phyloP scores from a whole-genome alignment of 2,329 filamentous ascomycete genomes.

The Dactylellina leptospora region DNA sequence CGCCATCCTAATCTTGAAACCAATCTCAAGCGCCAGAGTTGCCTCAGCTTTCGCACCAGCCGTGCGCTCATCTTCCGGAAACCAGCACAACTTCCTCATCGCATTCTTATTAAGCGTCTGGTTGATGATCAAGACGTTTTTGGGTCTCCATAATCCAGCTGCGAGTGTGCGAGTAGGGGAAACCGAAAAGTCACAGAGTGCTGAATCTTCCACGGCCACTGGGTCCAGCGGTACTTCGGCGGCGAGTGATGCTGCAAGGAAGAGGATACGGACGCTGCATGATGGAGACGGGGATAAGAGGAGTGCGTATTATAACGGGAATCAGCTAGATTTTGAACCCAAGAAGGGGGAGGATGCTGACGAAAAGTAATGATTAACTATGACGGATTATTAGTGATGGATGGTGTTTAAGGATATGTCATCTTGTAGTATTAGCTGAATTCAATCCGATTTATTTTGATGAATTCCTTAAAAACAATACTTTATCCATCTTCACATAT shows the following conservation, averaged over 20 bases:
- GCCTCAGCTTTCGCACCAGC: constrained; percentile 29
- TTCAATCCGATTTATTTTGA: neutral
- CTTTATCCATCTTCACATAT: too few species aligned
- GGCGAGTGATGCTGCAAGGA: constrained; percentile 32
- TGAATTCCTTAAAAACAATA: too few species aligned
- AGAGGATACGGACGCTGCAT: constrained; percentile 48
- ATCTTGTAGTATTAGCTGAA: neutral
- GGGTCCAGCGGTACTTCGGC: constrained; percentile 9
- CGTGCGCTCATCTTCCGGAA: neutral
- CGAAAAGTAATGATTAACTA: neutral
- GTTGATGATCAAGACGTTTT: constrained; percentile 44
- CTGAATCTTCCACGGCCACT: neutral
- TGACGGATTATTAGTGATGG: neutral
- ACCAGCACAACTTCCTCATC: constrained; percentile 44
- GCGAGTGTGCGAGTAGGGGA: constrained; percentile 27
- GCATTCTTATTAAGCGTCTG: constrained; percentile 39
- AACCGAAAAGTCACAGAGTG: constrained; percentile 7
- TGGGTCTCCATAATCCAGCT: constrained; percentile 33
- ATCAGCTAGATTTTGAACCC: constrained; percentile 47
- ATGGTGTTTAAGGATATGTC: neutral
- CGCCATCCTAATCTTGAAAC: constrained; percentile 42
- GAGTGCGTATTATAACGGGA: constrained; percentile 51
- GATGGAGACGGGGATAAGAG: constrained; percentile 44
- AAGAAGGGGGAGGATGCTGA: constrained; percentile 45
- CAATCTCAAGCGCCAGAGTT: constrained; percentile 20